Base-by-base conservation (phyloP, 495 filamentous ascomycete species). In the Penicillium steckii region DNA sequence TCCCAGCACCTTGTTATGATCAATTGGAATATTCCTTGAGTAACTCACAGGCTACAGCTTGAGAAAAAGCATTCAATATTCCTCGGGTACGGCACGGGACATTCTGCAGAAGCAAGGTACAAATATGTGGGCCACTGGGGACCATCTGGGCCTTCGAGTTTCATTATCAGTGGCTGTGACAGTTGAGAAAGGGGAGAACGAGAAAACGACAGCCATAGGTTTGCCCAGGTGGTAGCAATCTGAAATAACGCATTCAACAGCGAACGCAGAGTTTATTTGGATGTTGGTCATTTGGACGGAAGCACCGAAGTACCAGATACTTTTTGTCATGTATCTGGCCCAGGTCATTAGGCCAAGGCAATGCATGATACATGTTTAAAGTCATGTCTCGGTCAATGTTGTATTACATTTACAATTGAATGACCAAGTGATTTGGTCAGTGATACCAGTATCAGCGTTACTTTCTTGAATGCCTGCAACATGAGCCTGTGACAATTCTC, bases 31-130 rank as follows among this genome's bases (percentile, higher is more conserved):
- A 13, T 35, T 35, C 32, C 8, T 35, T n/a, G 32, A 15, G 32
- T 3, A 35, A 35, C n/a, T 35, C 29, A 3, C n/a, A 29, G 1
- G 27, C 4, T 47, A n/a, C 17, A 6, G 30, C 4, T 7, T 13
- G 17, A 23, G 12, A 8, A 23, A 33, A 17, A 19, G 21, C 25
- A 47, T 47, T 29, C 21, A 13, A 47, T 22, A 13, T 19, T 47
- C 30, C 46, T 45, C 49, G 56, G 57, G 57, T 26, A 57, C 45
- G 49, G 44, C 48, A 41, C 49, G 49, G 44, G 43, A 37, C 6
- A 60, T 60, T 60, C 53, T 53, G 26, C 48, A 15, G 49, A 46
- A 50, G 57, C 53, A 60, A 57, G 51, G 57, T 27, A 49, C 40
- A 53, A 30, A 29, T 50, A 56, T 56, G 48, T 60, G 53, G 50